A percentile compares a stretch with the other conserved stretches of the same genome.
phyloP scores from a whole-genome alignment of 768 basidiomycete species.

The Mycena vulgaris region DNA sequence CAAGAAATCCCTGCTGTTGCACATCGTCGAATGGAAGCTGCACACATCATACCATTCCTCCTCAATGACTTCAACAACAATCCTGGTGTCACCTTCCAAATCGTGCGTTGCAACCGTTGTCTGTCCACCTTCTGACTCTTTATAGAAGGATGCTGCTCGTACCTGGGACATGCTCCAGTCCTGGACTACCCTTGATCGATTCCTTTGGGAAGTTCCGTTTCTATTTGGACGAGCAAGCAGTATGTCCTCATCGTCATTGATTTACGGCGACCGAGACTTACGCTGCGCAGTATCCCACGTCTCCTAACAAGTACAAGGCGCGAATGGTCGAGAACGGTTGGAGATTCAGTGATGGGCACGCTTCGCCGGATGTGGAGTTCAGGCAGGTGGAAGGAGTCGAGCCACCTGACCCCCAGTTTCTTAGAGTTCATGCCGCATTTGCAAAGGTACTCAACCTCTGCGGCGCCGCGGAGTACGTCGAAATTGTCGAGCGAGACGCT shows the following conservation, averaged over 20 bases:
- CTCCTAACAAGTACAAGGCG: constrained; percentile 9
- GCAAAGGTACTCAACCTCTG: constrained; percentile 37
- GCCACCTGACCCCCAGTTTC: constrained; percentile 36
- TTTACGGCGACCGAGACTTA: neutral
- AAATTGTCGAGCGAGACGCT: constrained; percentile 12
- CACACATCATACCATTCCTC: constrained; percentile 36
- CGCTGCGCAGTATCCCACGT: neutral
- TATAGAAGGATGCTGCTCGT: constrained; percentile 20
- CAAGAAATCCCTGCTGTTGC: constrained; percentile 22
- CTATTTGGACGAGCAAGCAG: constrained; percentile 11
- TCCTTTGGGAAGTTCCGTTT: neutral
- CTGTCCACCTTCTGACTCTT: constrained; percentile 6
- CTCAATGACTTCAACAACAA: constrained; percentile 32
- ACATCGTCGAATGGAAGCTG: constrained; percentile 23
- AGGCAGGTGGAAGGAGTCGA: constrained; percentile 3
- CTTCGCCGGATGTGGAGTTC: neutral
- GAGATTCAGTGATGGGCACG: constrained; percentile 1
- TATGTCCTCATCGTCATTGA: neutral
- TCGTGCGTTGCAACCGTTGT: constrained; percentile 18
- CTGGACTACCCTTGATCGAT: constrained; percentile 36
- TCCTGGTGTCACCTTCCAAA: constrained; percentile 17
- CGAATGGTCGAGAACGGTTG: neutral
- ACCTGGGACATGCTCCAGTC: constrained; percentile 36
- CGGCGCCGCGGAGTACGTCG: constrained; percentile 36
- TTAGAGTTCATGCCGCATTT: constrained; percentile 42